phyloP scores from a whole-genome alignment of 495 filamentous ascomycete species.

The Podospora conica region DNA sequence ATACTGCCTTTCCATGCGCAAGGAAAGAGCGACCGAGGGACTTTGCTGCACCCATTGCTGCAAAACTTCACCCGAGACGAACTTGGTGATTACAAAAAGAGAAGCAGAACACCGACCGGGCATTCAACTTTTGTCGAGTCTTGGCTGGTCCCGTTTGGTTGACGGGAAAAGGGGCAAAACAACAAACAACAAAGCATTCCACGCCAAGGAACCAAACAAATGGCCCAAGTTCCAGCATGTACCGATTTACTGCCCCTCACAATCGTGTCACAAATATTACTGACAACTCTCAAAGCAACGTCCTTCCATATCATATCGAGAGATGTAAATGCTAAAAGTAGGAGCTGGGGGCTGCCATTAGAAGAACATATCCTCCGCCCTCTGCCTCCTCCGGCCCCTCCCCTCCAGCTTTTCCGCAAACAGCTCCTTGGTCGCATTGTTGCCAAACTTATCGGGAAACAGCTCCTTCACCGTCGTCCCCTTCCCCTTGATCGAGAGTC shows the following conservation, averaged over 20 bases:
- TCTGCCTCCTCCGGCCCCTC: conserved; percentile 41
- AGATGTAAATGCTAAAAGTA: too few relatives aligned
- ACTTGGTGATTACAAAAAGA: not conserved
- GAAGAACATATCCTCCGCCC: conserved; percentile 50
- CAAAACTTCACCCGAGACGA: too few relatives aligned
- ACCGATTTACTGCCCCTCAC: not conserved
- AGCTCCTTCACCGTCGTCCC: conserved; percentile 58
- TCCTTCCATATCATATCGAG: not conserved
- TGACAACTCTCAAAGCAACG: not conserved
- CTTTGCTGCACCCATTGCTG: too few relatives aligned
- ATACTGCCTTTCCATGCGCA: not conserved
- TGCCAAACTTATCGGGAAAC: conserved; percentile 56
- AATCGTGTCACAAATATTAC: not conserved
- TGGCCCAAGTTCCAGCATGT: too few relatives aligned
- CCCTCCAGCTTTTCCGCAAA: conserved; percentile 50
- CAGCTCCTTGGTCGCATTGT: conserved; percentile 66
- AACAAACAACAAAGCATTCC: not conserved
- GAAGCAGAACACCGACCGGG: not conserved
- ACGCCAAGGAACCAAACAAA: too few relatives aligned
- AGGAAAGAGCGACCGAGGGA: not conserved
- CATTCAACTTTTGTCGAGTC: not conserved
- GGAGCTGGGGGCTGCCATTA: conserved; percentile 16
- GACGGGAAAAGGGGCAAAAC: not conserved
- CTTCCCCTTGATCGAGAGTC: conserved; percentile 60
- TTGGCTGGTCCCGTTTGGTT: not conserved